Conservation (phyloP, 2,329 filamentous ascomycete species). For the Cryphonectria naterciae region DNA sequence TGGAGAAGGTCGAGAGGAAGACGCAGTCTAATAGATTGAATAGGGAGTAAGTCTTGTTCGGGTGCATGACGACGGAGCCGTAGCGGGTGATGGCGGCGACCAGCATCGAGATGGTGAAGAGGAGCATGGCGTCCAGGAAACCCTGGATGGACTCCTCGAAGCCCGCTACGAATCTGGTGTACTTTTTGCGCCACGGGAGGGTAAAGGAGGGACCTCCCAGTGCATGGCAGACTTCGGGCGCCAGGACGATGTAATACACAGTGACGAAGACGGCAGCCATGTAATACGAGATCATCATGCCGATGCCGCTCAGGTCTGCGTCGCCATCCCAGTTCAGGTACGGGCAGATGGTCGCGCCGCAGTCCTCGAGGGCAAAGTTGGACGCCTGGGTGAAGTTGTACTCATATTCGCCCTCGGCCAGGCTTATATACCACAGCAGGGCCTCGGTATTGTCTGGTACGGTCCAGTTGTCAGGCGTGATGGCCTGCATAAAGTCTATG, state of each 20-base stretch:
- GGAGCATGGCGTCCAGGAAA: constrained; percentile 16
- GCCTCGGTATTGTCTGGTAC: constrained; percentile 1
- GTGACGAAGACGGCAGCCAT: constrained; percentile 26
- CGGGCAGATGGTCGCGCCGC: constrained; percentile 26
- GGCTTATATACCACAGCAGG: constrained; percentile 19
- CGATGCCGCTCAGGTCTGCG: constrained; percentile 26
- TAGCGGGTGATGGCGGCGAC: constrained; percentile 26
- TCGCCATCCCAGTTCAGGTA: constrained; percentile 27
- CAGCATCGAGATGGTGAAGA: constrained; percentile 28
- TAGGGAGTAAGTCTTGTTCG: constrained; percentile 23
- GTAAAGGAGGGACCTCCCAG: constrained; percentile 1
- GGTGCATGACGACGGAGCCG: constrained; percentile 17
- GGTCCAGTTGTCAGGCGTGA: constrained; percentile 23
- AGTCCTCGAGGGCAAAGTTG: not conserved
- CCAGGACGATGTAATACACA: constrained; percentile 26
- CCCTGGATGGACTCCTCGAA: constrained; percentile 9
- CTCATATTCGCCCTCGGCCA: constrained; percentile 1
- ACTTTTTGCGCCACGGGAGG: not conserved
- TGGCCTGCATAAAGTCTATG: constrained; percentile 13
- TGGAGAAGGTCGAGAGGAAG: constrained; percentile 24
- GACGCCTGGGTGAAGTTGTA: not conserved
- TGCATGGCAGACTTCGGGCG: constrained; percentile 16
- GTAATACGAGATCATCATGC: constrained; percentile 27
- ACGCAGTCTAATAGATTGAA: constrained; percentile 25
- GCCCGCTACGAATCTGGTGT: not conserved